Evolutionary conservation across 1,284 basidiomycete genomes (phyloP), one percentile per base, ranked within the genome.

Genomic region (Trichosporon ovoides): DNA sequence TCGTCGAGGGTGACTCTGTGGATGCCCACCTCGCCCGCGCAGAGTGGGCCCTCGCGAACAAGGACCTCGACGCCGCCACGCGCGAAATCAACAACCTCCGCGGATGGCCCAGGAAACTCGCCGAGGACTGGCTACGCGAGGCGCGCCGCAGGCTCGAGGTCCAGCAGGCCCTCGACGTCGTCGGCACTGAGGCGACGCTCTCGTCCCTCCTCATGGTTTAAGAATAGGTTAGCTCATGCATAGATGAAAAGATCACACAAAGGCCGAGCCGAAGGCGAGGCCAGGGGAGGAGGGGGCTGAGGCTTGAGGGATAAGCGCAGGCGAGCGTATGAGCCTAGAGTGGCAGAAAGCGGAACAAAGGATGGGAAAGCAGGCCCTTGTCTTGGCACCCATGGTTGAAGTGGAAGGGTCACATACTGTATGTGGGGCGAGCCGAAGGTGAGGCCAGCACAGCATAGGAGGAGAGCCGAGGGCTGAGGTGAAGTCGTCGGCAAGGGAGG

Each of bases 51-150:
- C 78, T 98, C 69, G 87, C 88, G 62, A 88, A 93, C 78, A 93
- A 95, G 81, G 90, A 98, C 72, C 79, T 99, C 65, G 94, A 98
- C 68, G 85, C 83, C 62, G 95, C 96, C 13, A 81, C 93, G 35
- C 81, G 95, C 57, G 93, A 98, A 79, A 80, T 98, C 46, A 99
- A 98, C 77, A 87, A 90, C 76, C 79, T 98, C 60, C 83, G 81
- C 48, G 92, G 94, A 0, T 89, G 91, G 69, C 88, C 94, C 3
- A 91, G 87, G 74, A 79, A 85, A 56, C 77, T 98, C 56, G 80
- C 95, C 56, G 79, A 82, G 40, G 96, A 98, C 78, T 98, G 96
- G 95, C 80, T 98, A 57, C 85, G 87, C 63, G 93, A 92, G 67
- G 92, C 92, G 18, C 82, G 96, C 67, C 83, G 84, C 73, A 83